Evolutionary conservation across 2,329 filamentous ascomycete species (phyloP), one percentile per base, ranked within the genome.

Genomic region (Alternaria alternata): DNA sequence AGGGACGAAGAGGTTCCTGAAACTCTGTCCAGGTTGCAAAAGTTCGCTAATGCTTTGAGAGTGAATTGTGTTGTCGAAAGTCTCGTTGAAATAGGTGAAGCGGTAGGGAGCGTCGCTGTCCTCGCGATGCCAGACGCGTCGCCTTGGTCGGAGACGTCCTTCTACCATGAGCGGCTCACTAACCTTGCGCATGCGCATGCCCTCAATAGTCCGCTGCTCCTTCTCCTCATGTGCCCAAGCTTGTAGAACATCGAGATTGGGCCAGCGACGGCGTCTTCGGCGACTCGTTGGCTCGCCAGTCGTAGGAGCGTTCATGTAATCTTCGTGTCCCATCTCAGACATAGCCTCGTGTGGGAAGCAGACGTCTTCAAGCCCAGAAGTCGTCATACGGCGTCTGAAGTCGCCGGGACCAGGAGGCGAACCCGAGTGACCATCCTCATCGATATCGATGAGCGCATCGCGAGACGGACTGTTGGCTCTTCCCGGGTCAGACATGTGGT

Each of bases 11-110:
- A 99, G 86, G 69, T 97, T 92, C 60, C 86, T 86, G 76, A 99
- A 99, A 43, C 87, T 91, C 61, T 89, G 87, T 6, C 93, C 95
- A 0, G 92, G 89, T 68, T 97, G 93, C 8, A 96, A 86, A 20
- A 99, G 85, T 76, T 97, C 95, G 3, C 93, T 96, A 58, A 99
- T 97, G 0, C 91, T 95, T 78, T 96, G 92, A 61, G 93, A 95
- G 78, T 99, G 95, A 63, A 99, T 96, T 0, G 95, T 99, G 77
- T 92, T 96, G 71, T 93, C 91, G 57, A 98, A 93, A 64, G 97
- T 93, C 75, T 98, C 95, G 78, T 98, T 98, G 84, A 99, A 99
- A 78, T 99, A 99, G 0, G 95, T 98, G 77, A 97, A 99, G 26
- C 95, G 88, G 77, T 96, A 98, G 0, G 95, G 95, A 0, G 90